A percentile compares a stretch with the other conserved stretches of the same genome.
phyloP scores from a whole-genome alignment of 345 rosid genomes.

The Heritiera fomes region DNA sequence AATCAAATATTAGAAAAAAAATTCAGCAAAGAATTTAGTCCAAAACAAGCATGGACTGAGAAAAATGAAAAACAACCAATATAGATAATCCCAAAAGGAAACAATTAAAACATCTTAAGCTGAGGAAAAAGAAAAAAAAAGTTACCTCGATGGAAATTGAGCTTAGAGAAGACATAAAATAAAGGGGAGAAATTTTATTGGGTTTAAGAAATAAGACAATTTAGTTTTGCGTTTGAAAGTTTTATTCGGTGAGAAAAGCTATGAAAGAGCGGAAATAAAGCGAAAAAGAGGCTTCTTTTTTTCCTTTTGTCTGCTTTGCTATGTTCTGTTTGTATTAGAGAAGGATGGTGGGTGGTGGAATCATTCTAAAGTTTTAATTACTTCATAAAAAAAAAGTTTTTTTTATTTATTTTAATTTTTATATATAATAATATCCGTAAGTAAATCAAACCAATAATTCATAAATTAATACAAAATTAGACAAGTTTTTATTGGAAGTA shows the following conservation, averaged over 20 bases:
- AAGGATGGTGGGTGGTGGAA: slow-evolving; percentile 25
- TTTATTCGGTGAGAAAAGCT: slow-evolving; percentile 34
- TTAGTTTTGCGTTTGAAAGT: neutral
- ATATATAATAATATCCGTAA: too few relatives aligned
- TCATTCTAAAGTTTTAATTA: neutral
- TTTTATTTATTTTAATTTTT: too few relatives aligned
- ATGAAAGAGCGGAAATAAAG: slow-evolving; percentile 33
- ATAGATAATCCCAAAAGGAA: slow-evolving; percentile 25
- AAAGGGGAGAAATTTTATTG: slow-evolving; percentile 6
- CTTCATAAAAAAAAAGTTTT: too few relatives aligned
- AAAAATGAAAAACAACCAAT: slow-evolving; percentile 14
- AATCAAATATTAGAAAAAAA: slow-evolving; percentile 24
- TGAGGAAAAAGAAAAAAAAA: slow-evolving; percentile 5
- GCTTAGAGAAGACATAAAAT: slow-evolving; percentile 27
- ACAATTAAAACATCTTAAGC: slow-evolving; percentile 12
- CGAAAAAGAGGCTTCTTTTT: slow-evolving; percentile 7
- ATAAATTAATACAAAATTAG: too few relatives aligned
- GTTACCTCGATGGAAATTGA: slow-evolving; percentile 26
- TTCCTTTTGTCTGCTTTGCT: slow-evolving; percentile 17
- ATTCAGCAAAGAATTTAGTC: slow-evolving; percentile 5
- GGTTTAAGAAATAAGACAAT: neutral
- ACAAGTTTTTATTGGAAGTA: too few relatives aligned
- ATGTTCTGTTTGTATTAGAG: neutral
- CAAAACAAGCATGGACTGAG: neutral
- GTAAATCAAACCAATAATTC: too few relatives aligned